Conservation (phyloP, 225 moss, liverwort and hornwort species). For the Pseudisothecium myosuroides region DNA sequence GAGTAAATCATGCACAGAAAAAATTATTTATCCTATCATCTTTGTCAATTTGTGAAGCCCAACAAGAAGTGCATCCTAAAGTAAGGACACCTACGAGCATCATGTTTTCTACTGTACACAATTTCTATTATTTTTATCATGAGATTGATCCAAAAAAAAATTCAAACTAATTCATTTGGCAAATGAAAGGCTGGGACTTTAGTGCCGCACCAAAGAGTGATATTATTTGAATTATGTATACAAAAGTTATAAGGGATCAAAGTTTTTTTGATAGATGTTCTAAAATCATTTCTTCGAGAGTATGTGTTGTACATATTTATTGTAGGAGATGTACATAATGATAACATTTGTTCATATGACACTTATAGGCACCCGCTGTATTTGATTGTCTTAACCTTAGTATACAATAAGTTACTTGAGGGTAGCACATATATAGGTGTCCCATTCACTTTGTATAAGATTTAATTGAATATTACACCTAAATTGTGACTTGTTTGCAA, state of each 20-base stretch:
- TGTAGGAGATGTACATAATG: not conserved
- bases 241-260: not conserved
- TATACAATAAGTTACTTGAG: fast-evolving
- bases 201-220: no score
- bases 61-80: not conserved
- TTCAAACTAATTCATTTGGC: not conserved
- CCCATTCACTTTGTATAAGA: not conserved
- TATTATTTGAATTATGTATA: no score
- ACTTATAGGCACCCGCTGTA: fast-evolving
- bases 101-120: not conserved
- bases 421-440: not conserved
- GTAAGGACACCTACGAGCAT: fast-evolving
- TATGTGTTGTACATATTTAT: not conserved
- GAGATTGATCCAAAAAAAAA: not conserved
- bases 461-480: no score
- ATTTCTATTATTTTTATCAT: not conserved
- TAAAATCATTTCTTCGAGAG: not conserved
- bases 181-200: no score
- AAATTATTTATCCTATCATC: not conserved
- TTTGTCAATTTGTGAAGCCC: not conserved
- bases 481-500: not conserved
- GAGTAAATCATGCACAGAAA: not conserved
- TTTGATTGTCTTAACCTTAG: not conserved
- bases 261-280: not conserved
- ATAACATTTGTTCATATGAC: not conserved